Evolutionary conservation across 2,329 filamentous ascomycete genomes (phyloP), one percentile per base, ranked within the genome.

Genomic region (Stachybotrys elegans): DNA sequence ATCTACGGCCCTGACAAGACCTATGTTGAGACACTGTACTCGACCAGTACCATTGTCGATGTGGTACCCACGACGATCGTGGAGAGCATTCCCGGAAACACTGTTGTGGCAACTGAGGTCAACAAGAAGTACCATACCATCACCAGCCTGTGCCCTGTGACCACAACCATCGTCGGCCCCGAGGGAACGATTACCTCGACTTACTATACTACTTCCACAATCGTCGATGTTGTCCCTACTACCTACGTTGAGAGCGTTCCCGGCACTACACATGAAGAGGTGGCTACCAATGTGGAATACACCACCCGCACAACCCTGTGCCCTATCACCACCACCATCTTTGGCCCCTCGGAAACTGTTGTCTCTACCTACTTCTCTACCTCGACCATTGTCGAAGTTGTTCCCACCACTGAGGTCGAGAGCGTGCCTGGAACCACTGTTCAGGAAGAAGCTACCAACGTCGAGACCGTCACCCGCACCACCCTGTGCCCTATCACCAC

Each of bases 291-390:
- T 17, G 57, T 62, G 14, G 38, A 40, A 11, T n/a, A 27, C 13
- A 69, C 66, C 29, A 68, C 66, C 20, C 69, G 69, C 53, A 70
- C 67, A 1, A 68, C 63, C 17, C 45, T 56, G 22, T 63, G 61
- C 50, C 60, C 62, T 6, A 52, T 57, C 5, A 64, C 61, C 0
- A 59, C 66, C 49, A 67, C 65, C 4, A 51, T 62, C 42, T 67
- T 63, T 9, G 59, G 54, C 2, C 52, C 58, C 7, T 67, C 67
- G 16, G 44, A 44, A 5, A 69, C 66, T 11, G 53, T 52, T 29
- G 20, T 50, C 32, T 51, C 47, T 6, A 62, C 54, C 29, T 49
- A 57, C 20, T 59, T 52, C 7, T 45, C 51, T 14, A 57, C 52
- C 36, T 51, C 52, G 36, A 57, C 47, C 21, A 35, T 62, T 5